Base-by-base conservation (phyloP, 2,329 filamentous ascomycete species). In the Aureobasidium uvarum region DNA sequence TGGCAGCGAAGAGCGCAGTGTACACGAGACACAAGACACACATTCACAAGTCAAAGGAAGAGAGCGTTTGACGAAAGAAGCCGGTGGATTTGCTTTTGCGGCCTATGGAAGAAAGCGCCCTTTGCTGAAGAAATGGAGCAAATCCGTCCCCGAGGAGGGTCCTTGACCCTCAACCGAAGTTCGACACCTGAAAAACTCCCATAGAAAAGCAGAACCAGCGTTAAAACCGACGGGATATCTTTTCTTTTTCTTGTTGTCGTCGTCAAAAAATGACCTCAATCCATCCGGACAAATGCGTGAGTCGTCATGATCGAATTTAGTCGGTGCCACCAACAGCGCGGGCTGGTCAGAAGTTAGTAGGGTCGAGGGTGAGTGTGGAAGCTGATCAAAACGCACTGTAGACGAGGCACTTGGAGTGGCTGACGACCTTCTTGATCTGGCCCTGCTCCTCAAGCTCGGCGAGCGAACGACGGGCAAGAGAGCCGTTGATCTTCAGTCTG, bases 401-500 rank as follows among this genome's bases (percentile, higher is more conserved):
- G 85, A 99, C 96, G 86, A 89, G 91, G 87, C 96, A 89, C 86
- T 93, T 95, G 85, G 89, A 94, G 88, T 99, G 96, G 74, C 87
- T 87, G 73, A 98, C 92, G 76, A 99, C 86, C 83, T 96, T 94
- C 89, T 95, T 96, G 86, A 99, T 99, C 82, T 92, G 87, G 76
- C 94, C 95, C 88, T 93, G 95, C 86, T 96, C 92, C 89, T 98
- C 94, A 75, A 98, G 86, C 79, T 98, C 94, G 79, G 85, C 85
- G 73, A 98, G 85, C 82, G 91, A 94, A 84, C 86, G 85, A 78
- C 95, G 89, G 74, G 95, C 95, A 78, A 99, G 85, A 75, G 92
- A 96, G 79, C 95, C 96, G 86, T 99, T 99, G 87, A 99, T 96
- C 92, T 99, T 99, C 83, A 99, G 88, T 83, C 95, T 89, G 84